Conservation (phyloP, 139 green algal genomes). For the Astrephomene gubernaculifera region DNA sequence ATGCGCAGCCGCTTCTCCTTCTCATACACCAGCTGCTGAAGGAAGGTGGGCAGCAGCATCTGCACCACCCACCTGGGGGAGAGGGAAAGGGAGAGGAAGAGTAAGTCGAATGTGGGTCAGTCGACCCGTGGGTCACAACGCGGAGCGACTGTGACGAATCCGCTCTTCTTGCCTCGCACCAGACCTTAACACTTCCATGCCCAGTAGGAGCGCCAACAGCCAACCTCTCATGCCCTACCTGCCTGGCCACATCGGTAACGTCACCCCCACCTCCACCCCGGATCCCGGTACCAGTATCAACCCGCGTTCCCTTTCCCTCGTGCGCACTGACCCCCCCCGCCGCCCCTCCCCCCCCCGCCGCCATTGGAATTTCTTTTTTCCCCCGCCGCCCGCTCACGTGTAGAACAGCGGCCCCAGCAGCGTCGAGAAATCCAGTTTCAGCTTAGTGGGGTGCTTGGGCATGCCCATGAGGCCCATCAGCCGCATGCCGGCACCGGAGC, state of each 20-base stretch:
- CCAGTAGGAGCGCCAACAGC: background rate
- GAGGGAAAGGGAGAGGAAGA: background rate
- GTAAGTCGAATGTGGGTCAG: background rate
- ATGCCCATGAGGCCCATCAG: constrained; percentile 66
- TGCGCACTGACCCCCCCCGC: background rate
- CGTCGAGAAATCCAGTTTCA: constrained; percentile 81
- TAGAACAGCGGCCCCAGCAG: constrained; percentile 90
- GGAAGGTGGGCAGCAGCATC: constrained; percentile 84
- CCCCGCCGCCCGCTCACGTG: constrained; percentile 20
- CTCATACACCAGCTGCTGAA: constrained; percentile 72
- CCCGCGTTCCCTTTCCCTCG: no score
- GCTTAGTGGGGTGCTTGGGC: constrained; percentile 65
- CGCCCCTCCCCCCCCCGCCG: background rate
- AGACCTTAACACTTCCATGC: background rate
- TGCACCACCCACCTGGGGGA: constrained; percentile 75
- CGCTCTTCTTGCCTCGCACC: background rate
- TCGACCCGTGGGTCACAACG: background rate
- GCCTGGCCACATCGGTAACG: background rate
- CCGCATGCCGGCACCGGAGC: no score
- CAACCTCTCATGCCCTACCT: background rate
- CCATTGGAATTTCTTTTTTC: no score
- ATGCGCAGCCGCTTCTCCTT: constrained; percentile 89
- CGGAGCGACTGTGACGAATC: background rate
- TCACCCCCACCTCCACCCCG: background rate
- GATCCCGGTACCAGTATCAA: background rate